These are phyloP conservation scores for Bipolaris victoriae DNA, from an alignment of 2,329 filamentous ascomycete species.

Conservation along the genomic window DNA sequence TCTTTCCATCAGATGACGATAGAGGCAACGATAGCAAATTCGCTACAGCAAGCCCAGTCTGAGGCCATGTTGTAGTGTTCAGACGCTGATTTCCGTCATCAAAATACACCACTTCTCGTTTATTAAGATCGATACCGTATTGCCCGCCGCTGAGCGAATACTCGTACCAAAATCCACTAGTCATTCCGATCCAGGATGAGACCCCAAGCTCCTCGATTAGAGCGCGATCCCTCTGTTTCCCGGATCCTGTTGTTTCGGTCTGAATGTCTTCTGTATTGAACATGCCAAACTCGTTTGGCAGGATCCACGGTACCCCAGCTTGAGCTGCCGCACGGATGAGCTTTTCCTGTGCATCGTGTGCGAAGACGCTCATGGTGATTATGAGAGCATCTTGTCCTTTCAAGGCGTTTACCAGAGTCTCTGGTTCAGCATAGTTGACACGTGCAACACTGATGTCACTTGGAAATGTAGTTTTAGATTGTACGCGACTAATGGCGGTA, in stretches of 20 bases:
- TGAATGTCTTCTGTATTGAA: slow-evolving; percentile 33
- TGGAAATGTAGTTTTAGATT: slow-evolving; percentile 52
- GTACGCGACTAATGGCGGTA: slow-evolving; percentile 58
- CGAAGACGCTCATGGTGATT: slow-evolving; percentile 46
- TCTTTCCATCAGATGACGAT: slow-evolving; percentile 8
- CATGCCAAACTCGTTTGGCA: slow-evolving; percentile 50
- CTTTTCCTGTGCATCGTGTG: slow-evolving; percentile 34
- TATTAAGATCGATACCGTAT: slow-evolving; percentile 47
- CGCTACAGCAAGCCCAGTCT: slow-evolving; percentile 43
- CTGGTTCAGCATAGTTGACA: slow-evolving; percentile 58
- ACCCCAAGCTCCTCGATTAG: slow-evolving; percentile 32
- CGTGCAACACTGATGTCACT: slow-evolving; percentile 47
- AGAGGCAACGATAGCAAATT: slow-evolving; percentile 43
- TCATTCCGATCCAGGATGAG: slow-evolving; percentile 33
- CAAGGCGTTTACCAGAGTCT: slow-evolving; percentile 46
- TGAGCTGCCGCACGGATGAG: slow-evolving; percentile 46
- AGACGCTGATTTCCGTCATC: slow-evolving; percentile 40
- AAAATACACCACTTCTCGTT: slow-evolving; percentile 36
- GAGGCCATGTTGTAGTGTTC: slow-evolving; percentile 41
- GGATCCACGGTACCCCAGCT: slow-evolving; percentile 48
- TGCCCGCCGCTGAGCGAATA: slow-evolving; percentile 41
- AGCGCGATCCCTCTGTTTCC: slow-evolving; percentile 18
- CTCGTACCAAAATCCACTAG: slow-evolving; percentile 47
- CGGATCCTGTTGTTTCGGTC: slow-evolving; percentile 11
- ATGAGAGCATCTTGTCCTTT: slow-evolving; percentile 48